Evolutionary conservation across 345 rosid species (phyloP), one percentile per base, ranked within the genome.

Genomic region (Toxicodendron radicans): DNA sequence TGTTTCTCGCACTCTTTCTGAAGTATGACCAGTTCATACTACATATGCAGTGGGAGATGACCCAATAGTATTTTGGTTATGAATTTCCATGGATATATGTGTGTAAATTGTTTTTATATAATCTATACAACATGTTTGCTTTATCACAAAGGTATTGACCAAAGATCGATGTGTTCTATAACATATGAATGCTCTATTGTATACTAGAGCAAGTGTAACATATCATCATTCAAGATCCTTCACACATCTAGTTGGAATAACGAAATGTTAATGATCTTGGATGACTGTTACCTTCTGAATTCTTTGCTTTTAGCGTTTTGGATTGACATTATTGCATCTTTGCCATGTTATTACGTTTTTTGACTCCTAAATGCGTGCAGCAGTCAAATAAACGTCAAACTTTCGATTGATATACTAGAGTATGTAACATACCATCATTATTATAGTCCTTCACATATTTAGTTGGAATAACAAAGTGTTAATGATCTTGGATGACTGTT

Each of bases 211-310:
- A 14, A 54, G 66, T 63, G 20, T 66, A 70, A 23, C 27, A 67
- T 60, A 32, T 24, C 27, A 43, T 75, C 21, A 33, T 56, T 71
- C 61, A 62, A 51, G 63, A 61, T 57, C 14, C 30, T 72, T 67
- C 71, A 66, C 43, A 14, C 75, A 54, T 51, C 51, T 65, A 74
- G 71, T 33, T 80, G 67, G 69, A 77, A 79, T 24, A 4, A 51
- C 30, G n/a, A 35, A 27, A n/a, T 33, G 33, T 38, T 70, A 43
- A 58, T 16, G 41, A 41, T n/a, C 53, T 56, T 20, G 35, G 63
- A 21, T 56, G 21, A 56, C 57, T 41, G 20, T 68, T 48, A 32
- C 51, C 63, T 18, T 30, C 27, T 13, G 6, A 13, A 12, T 51
- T 51, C 54, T 51, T 13, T 51, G 18, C 43, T 38, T 38, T 38